These are phyloP conservation scores for Wickerhamiella qilinensis DNA, from an alignment of 805 yeast genomes.

Conservation along the genomic window DNA sequence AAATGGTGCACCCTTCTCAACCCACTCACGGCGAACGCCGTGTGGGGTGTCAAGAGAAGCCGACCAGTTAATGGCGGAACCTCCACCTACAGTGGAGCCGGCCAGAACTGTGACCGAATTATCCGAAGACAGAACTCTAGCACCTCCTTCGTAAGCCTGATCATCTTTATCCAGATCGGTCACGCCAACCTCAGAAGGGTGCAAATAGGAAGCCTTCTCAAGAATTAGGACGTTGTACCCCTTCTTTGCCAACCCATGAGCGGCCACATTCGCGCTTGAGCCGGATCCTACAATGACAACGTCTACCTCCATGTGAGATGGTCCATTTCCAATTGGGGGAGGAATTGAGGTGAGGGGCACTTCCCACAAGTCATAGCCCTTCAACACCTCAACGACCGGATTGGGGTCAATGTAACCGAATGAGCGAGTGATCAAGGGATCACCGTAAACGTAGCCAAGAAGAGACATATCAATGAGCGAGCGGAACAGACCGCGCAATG, in stretches of 20 bases:
- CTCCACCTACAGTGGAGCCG: slow-evolving; percentile 43
- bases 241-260: slow-evolving; percentile 27
- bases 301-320: slow-evolving; percentile 16
- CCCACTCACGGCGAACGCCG: slow-evolving; percentile 37
- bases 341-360: slow-evolving; percentile 2
- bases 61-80: slow-evolving; percentile 42
- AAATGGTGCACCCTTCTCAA: slow-evolving; percentile 30
- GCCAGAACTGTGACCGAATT: slow-evolving; percentile 28
- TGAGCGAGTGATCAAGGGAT: not conserved
- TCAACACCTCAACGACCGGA: slow-evolving; percentile 5
- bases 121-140: slow-evolving; percentile 23
- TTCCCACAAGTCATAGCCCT: not conserved
- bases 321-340: not conserved
- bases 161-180: slow-evolving; percentile 25
- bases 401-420: slow-evolving; percentile 7
- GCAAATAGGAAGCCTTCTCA: slow-evolving; percentile 34
- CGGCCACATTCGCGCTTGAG: slow-evolving; percentile 37
- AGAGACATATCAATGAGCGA: slow-evolving; percentile 17
- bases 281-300: slow-evolving; percentile 38
- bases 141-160: slow-evolving; percentile 27
- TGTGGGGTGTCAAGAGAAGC: slow-evolving; percentile 36
- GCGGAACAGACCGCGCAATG: slow-evolving; percentile 24
- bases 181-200: slow-evolving; percentile 23
- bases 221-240: slow-evolving; percentile 31
- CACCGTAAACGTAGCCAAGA: not conserved